Evolutionary conservation across 1,139 yeast species (phyloP), one percentile per base, ranked within the genome.

Genomic region (Meyerozyma carpophila): DNA sequence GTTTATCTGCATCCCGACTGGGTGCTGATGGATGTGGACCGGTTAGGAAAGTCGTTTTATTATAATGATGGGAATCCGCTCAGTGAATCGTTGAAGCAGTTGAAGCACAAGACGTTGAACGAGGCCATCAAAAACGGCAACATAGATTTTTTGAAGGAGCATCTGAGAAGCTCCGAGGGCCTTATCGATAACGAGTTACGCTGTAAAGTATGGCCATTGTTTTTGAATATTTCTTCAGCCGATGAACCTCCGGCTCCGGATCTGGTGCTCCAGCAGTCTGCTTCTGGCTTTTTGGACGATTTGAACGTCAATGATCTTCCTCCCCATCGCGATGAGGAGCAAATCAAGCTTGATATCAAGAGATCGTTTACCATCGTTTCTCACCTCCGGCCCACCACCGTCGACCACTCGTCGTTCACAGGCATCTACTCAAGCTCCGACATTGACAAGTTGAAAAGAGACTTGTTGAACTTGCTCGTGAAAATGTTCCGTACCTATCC

Each of bases 261-360:
- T 39, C 34, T 31, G 34, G 34, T 31, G 34, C 34, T 31, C 10
- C 34, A n/a, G 14, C 20, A 8, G 9, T 13, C 16, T 13, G 34
- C 16, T 8, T 13, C 43, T 5, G 43, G 50, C n/a, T 44, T 62
- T 13, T 51, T 61, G 14, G 57, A 57, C 14, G 59, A 57, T 32
- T 53, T 64, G 40, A 52, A 57, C 29, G 47, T 54, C 29, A 51
- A 60, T 36, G 75, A 70, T 48, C 49, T 67, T 36, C 68, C 70
- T 1, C 66, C 66, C 1, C 93, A 86, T 56, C 68, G 63, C 38
- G 97, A 90, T 56, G 93, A 86, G 57, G 78, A 75, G 14, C 98
- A 93, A 62, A 90, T 90, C 1, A 62, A 66, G 42, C 72, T 89
- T 44, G 98, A 91, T 62, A 83, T 88, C 6, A 77, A 79, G 25